Conservation (phyloP, 2,329 filamentous ascomycete species). For the Aplosporella prunicola region DNA sequence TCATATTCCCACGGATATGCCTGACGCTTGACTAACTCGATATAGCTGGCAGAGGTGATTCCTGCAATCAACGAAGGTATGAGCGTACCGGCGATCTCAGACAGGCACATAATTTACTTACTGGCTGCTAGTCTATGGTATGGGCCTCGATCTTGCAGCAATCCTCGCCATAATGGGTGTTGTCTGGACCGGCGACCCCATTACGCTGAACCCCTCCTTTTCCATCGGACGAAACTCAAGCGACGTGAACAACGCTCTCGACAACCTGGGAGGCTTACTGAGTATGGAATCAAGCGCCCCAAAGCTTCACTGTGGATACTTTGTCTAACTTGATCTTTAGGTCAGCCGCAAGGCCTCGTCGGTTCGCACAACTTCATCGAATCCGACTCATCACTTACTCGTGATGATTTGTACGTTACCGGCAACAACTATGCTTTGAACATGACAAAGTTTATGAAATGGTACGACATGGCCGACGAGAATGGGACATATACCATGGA, state of each 20-base stretch:
- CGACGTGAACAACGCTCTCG: conserved; percentile 25
- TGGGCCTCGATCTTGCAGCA: conserved; percentile 35
- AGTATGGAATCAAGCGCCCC: neutral
- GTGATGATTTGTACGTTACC: conserved; percentile 43
- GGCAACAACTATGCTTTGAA: conserved; percentile 44
- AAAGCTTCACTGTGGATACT: neutral
- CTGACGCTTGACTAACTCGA: no score
- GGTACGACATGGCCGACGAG: conserved; percentile 30
- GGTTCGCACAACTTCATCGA: conserved; percentile 48
- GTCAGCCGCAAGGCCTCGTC: conserved; percentile 38
- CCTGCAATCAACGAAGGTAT: conserved; percentile 3
- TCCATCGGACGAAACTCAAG: conserved; percentile 21
- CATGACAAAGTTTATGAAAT: conserved; percentile 41
- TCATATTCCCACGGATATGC: no score
- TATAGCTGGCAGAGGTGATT: neutral
- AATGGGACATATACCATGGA: conserved; percentile 1
- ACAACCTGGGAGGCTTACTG: conserved; percentile 35
- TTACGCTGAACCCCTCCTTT: conserved; percentile 37
- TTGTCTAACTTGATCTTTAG: no score
- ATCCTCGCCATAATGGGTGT: conserved; percentile 37
- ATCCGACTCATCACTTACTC: conserved; percentile 43
- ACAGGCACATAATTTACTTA: no score
- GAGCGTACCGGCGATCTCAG: no score
- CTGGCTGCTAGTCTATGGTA: conserved; percentile 41
- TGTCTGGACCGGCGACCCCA: conserved; percentile 40